A percentile compares a stretch with the other conserved stretches of the same genome.
phyloP scores from a whole-genome alignment of 2,329 filamentous ascomycete genomes.

The Pseudocercospora vitis region DNA sequence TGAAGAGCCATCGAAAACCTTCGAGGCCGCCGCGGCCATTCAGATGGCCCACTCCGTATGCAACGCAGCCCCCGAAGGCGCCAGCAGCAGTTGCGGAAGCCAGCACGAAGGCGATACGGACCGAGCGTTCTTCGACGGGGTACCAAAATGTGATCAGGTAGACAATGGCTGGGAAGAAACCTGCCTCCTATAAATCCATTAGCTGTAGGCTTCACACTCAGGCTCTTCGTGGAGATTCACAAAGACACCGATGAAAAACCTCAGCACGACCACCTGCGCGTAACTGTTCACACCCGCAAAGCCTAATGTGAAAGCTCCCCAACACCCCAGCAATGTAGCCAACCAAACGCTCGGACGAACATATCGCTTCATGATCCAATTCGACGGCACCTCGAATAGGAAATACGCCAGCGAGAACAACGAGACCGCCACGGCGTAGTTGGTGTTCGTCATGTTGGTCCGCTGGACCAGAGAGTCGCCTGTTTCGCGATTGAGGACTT shows the following conservation, averaged over 20 bases:
- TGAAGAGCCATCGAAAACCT: constrained; percentile 49
- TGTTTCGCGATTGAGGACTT: constrained; percentile 62
- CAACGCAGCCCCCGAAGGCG: constrained; percentile 57
- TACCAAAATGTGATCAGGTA: constrained; percentile 53
- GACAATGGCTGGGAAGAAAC: constrained; percentile 38
- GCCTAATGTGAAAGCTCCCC: constrained; percentile 43
- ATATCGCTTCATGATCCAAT: constrained; percentile 42
- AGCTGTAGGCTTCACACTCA: background rate
- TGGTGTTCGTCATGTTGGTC: constrained; percentile 60
- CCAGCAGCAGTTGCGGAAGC: constrained; percentile 57
- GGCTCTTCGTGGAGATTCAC: constrained; percentile 33
- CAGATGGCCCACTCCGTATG: constrained; percentile 63
- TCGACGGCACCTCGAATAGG: constrained; percentile 42
- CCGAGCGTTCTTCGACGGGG: constrained; percentile 55
- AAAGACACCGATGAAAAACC: constrained; percentile 42
- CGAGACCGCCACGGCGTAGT: constrained; percentile 53
- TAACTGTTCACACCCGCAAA: constrained; percentile 40
- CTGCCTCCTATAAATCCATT: constrained; percentile 20
- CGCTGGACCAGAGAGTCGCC: constrained; percentile 62
- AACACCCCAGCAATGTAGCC: constrained; percentile 40
- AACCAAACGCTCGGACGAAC: constrained; percentile 44
- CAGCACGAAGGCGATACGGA: constrained; percentile 58
- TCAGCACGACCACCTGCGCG: constrained; percentile 37
- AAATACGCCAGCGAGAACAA: constrained; percentile 38
- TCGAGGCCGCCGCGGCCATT: constrained; percentile 41